These are phyloP conservation scores for Melanogaster broomeanus DNA, from an alignment of 768 basidiomycete species.

Conservation along the genomic window DNA sequence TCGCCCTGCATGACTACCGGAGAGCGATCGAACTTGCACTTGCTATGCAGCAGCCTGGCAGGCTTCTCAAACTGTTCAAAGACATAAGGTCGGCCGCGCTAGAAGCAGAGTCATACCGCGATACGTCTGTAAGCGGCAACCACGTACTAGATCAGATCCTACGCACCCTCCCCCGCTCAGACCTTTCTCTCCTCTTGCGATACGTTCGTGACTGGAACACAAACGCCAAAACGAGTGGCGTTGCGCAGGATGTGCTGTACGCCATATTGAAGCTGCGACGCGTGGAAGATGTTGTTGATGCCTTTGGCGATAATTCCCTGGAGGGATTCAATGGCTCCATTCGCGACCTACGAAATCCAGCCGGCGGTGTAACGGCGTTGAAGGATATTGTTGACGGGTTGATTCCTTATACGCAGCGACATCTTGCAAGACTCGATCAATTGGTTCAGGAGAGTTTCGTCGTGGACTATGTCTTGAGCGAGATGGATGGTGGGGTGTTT, in stretches of 20 bases:
- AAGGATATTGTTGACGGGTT: constrained; percentile 83
- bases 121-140: constrained; percentile 63
- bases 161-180: constrained; percentile 64
- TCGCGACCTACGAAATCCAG: constrained; percentile 32
- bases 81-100: constrained; percentile 46
- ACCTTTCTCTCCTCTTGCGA: constrained; percentile 78
- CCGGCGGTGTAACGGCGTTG: constrained; percentile 37
- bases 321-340: constrained; percentile 8
- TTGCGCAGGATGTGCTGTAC: constrained; percentile 85
- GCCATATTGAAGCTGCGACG: constrained; percentile 77
- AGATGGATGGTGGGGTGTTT: constrained; percentile 85
- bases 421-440: constrained; percentile 81
- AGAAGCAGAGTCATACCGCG: constrained; percentile 5
- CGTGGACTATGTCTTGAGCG: constrained; percentile 83
- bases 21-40: constrained; percentile 91
- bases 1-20: constrained; percentile 85
- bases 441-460: constrained; percentile 95
- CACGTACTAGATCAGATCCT: constrained; percentile 81
- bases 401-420: constrained; percentile 94
- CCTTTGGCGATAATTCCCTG: constrained; percentile 45
- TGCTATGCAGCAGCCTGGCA: constrained; percentile 90
- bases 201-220: constrained; percentile 95
- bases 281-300: constrained; percentile 70
- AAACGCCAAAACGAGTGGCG: constrained; percentile 79
- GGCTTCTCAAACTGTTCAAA: constrained; percentile 78